Conservation (phyloP, 1,284 basidiomycete species). For the Mrakiaceae sp. region DNA sequence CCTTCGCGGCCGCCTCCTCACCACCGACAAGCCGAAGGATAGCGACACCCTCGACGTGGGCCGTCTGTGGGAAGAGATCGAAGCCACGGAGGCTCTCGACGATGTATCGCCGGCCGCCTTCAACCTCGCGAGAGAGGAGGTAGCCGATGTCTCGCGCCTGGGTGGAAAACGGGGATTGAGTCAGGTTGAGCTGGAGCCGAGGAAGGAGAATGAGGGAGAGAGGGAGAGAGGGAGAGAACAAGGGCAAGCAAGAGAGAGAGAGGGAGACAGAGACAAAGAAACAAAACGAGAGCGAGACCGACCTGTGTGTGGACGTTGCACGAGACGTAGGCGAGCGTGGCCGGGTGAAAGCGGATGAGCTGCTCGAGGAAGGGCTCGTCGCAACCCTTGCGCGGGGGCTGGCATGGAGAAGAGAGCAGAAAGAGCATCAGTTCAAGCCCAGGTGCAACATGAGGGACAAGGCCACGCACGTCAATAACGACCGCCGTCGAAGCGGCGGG, state of each 20-base stretch:
- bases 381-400: constrained; percentile 85
- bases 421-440: constrained; percentile 5
- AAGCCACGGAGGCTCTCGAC: constrained; percentile 53
- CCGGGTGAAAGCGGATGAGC: constrained; percentile 56
- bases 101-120: constrained; percentile 14
- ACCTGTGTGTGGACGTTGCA: constrained; percentile 65
- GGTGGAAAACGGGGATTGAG: neutral
- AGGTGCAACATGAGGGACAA: neutral
- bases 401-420: constrained; percentile 24
- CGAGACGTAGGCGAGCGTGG: constrained; percentile 74
- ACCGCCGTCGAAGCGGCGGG: constrained; percentile 26
- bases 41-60: constrained; percentile 55
- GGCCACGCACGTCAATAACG: constrained; percentile 32
- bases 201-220: neutral
- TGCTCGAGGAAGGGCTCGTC: constrained; percentile 72
- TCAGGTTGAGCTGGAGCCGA: neutral
- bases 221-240: too few species aligned
- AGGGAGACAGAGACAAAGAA: constrained; percentile 18
- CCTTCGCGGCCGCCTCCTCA: neutral
- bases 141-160: constrained; percentile 73
- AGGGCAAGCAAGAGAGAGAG: neutral
- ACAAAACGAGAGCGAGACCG: constrained; percentile 27
- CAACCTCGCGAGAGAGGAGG: constrained; percentile 43
- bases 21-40: constrained; percentile 6
- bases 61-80: constrained; percentile 89